These are phyloP conservation scores for Elymus sibiricus DNA, from an alignment of 176 grass and related monocot species.

Conservation along the genomic window DNA sequence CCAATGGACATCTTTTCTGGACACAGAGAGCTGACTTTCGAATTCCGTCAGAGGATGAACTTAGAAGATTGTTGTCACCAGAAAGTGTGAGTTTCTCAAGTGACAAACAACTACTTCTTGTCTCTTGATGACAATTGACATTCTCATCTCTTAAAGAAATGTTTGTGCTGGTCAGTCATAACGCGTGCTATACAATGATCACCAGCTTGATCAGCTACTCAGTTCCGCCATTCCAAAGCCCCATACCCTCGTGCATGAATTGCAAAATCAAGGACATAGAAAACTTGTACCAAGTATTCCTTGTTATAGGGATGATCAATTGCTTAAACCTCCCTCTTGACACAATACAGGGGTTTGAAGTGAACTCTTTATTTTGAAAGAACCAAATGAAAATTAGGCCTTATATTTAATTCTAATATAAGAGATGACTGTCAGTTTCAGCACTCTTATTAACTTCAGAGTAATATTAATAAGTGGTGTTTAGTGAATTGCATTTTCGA, in stretches of 20 bases:
- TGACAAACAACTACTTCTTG: conserved; percentile 18
- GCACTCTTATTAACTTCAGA: not conserved
- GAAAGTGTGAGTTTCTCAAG: conserved; percentile 77
- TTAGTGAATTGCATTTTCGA: not conserved
- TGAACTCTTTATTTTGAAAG: not conserved
- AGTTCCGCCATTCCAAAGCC: not conserved
- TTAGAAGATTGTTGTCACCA: conserved; percentile 71
- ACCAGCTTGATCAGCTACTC: not conserved
- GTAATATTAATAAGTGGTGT: not conserved
- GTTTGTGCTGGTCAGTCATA: conserved; percentile 8
- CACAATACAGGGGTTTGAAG: not conserved
- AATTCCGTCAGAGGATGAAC: conserved; percentile 90
- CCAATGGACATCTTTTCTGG: conserved; percentile 57
- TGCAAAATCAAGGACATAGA: not conserved
- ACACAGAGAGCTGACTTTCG: conserved; percentile 71
- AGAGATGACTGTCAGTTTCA: not conserved
- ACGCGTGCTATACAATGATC: not conserved
- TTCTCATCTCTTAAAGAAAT: conserved; percentile 6
- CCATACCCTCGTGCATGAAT: not conserved
- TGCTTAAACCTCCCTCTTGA: not conserved
- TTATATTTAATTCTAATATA: conserved; percentile 5
- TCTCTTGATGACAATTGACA: not conserved
- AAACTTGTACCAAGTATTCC: not conserved
- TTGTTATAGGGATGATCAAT: not conserved
- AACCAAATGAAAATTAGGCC: not conserved